These are phyloP conservation scores for Suillus weaverae DNA, from an alignment of 768 basidiomycete species.

Conservation along the genomic window DNA sequence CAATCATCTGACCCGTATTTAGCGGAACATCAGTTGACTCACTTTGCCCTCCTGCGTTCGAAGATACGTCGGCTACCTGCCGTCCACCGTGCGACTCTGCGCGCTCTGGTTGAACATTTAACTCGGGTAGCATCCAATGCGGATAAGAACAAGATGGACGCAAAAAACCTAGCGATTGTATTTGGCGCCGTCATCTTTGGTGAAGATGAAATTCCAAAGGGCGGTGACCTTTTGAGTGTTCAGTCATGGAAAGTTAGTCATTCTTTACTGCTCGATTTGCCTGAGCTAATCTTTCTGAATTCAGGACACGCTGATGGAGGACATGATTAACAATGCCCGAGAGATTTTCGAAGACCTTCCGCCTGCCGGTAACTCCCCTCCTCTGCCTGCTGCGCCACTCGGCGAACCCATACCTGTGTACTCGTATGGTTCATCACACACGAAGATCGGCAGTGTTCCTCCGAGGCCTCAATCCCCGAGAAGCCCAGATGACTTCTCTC, in stretches of 20 bases:
- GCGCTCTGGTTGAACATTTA: constrained; percentile 80
- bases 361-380: constrained; percentile 52
- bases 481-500: constrained; percentile 66
- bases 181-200: constrained; percentile 90
- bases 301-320: constrained; percentile 78
- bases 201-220: constrained; percentile 85
- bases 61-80: constrained; percentile 82
- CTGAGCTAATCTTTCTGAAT: constrained; percentile 7
- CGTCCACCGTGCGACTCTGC: constrained; percentile 84
- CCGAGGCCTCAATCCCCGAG: constrained; percentile 23
- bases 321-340: constrained; percentile 70
- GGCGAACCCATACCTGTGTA: constrained; percentile 59
- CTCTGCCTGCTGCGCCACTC: constrained; percentile 69
- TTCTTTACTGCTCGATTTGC: constrained; percentile 34
- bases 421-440: constrained; percentile 71
- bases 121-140: constrained; percentile 62
- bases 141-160: constrained; percentile 91
- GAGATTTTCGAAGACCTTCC: constrained; percentile 64
- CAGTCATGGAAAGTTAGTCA: constrained; percentile 66
- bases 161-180: constrained; percentile 88
- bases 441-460: constrained; percentile 56
- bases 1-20: constrained; percentile 8
- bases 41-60: constrained; percentile 76
- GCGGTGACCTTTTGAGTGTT: constrained; percentile 73
- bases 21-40: constrained; percentile 73